Evolutionary conservation across 1,284 basidiomycete species (phyloP), one percentile per base, ranked within the genome.

Genomic region (Malassezia vespertilionis): DNA sequence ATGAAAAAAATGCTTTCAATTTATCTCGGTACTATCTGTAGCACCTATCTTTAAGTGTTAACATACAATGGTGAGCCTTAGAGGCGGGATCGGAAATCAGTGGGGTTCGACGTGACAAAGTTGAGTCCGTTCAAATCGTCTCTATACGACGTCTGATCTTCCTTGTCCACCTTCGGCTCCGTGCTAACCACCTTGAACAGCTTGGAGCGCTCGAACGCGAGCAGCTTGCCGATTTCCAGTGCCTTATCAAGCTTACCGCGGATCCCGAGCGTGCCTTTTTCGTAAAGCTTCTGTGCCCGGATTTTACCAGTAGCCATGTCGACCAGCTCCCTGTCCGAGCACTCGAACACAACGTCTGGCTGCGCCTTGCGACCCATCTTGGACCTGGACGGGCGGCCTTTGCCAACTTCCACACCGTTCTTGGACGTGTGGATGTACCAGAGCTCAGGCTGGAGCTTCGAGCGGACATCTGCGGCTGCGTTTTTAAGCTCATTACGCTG

Each of bases 331-430:
- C 55, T 42, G 44, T 67, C 66, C 15, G 46, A 43, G 53, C 61
- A 64, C 41, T 69, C 64, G 36, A 69, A 57, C 6, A 64, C 56
- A 23, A 66, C 57, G 28, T 65, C 64, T 11, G 60, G 55, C 46
- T 57, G 63, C 31, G 50, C 50, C 47, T 60, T 63, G n/a, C 60
- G 50, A 10, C 62, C 60, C 4, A 68, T 44, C 17, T 63, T 46
- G 9, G 55, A 57, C 31, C 48, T 63, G 23, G 62, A 56, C 18
- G 62, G 64, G 35, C 60, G 58, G 7, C 64, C 66, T 7, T 55
- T 48, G 7, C 59, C 63, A 30, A 69, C 55, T 20, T 50, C 42
- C 24, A 38, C 33, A 18, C 38, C 24, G 20, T 44, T 21, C 12
- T 20, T 40, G 5, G 40, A 42, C 14, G 45, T 31, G 22, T 28